A percentile compares a stretch with the other conserved stretches of the same genome.
These are phyloP conservation scores for Perkinsus chesapeaki DNA, from an alignment of 169 alveolate genomes.

Conservation along the genomic window DNA sequence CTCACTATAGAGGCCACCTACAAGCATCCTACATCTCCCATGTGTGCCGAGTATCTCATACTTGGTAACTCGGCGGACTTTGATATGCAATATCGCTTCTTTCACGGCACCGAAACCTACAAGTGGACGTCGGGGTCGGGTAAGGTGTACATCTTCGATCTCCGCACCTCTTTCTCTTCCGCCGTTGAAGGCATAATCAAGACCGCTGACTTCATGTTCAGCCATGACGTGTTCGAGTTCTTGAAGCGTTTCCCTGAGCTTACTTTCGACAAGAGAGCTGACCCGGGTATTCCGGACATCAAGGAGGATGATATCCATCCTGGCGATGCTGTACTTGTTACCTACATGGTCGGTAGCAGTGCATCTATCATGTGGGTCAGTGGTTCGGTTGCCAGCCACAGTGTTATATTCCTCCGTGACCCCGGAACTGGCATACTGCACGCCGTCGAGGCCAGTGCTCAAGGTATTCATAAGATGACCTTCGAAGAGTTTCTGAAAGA, in stretches of 20 bases:
- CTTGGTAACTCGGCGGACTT: not conserved
- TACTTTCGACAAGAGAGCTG: not conserved
- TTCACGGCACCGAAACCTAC: not conserved
- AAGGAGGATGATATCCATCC: not conserved
- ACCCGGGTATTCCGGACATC: not conserved
- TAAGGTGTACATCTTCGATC: not conserved
- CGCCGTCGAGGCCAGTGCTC: not conserved
- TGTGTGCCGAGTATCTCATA: not conserved
- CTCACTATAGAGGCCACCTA: not conserved
- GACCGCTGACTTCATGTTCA: not conserved
- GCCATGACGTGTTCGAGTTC: not conserved
- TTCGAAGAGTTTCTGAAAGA: not conserved
- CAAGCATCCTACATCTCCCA: not conserved
- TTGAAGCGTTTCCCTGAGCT: not conserved
- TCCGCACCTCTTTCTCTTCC: not conserved
- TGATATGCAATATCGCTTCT: not conserved
- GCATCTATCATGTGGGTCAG: not conserved
- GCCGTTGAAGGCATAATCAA: not conserved
- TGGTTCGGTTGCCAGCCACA: not conserved
- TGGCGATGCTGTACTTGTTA: not conserved
- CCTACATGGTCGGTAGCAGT: not conserved
- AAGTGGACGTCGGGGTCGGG: not conserved
- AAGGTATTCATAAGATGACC: not conserved
- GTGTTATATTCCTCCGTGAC: not conserved
- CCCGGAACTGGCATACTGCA: not conserved